Percentiles rank a stretch among this genome's conserved stretches.
phyloP scores from a whole-genome alignment of 2,329 filamentous ascomycete species.

The Talaromyces marneffei region DNA sequence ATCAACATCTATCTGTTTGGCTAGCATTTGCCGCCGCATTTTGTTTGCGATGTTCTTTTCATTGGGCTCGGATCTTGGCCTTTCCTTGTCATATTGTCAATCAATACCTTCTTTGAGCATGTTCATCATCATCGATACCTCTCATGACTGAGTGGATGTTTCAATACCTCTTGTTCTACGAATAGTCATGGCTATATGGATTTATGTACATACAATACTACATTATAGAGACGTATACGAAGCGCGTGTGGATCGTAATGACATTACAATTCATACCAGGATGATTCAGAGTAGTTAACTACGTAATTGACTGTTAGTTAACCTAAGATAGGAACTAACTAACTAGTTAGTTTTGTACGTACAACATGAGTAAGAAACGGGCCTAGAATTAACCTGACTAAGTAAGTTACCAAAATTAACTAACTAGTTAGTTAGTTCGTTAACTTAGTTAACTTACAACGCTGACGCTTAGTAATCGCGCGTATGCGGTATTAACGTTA shows the following conservation, averaged over 20 bases:
- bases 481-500: background rate
- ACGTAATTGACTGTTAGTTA: too few relatives aligned
- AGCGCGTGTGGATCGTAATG: background rate
- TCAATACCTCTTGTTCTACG: constrained; percentile 1
- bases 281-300: too few relatives aligned
- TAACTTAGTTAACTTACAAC: background rate
- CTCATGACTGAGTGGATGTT: background rate
- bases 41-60: background rate
- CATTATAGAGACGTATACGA: constrained; percentile 5
- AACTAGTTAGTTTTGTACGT: too few relatives aligned
- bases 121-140: constrained; percentile 4
- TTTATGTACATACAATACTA: constrained; percentile 6
- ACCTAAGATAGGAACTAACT: too few relatives aligned
- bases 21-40: constrained; percentile 14
- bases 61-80: background rate
- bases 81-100: background rate
- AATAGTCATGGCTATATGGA: background rate
- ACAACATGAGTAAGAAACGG: background rate
- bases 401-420: too few relatives aligned
- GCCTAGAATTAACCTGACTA: background rate
- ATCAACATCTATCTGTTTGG: constrained; percentile 6
- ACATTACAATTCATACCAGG: background rate
- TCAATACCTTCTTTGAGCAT: background rate
- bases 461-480: background rate
- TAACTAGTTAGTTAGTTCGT: too few relatives aligned